A percentile compares a stretch with the other conserved stretches of the same genome.
Conservation (phyloP, 305 asterid species). For the Withania somnifera region DNA sequence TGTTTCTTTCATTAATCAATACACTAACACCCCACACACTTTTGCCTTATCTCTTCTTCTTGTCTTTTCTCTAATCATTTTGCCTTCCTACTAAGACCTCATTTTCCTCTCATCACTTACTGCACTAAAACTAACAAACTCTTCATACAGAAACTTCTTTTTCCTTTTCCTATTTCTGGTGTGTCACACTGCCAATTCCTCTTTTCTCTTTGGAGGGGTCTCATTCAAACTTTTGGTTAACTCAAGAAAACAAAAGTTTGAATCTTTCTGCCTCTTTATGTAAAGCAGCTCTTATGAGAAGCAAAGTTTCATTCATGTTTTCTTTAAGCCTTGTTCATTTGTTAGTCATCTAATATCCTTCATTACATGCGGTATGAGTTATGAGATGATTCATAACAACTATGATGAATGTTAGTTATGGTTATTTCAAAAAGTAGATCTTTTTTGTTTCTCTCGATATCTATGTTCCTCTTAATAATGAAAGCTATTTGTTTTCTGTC, state of each 20-base stretch:
- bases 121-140: neutral
- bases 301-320: neutral
- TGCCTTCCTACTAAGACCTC: neutral
- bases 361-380: no score
- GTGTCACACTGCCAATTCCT: neutral
- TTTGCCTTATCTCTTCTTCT: neutral
- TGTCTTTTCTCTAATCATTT: neutral
- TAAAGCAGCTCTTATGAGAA: neutral
- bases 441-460: neutral
- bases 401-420: neutral
- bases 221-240: neutral
- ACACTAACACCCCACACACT: neutral
- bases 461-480: neutral
- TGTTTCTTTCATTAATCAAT: neutral
- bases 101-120: neutral
- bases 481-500: neutral
- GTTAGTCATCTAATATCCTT: no score
- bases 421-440: neutral
- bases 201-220: neutral
- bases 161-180: neutral
- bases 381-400: neutral
- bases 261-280: neutral
- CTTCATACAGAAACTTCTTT: neutral
- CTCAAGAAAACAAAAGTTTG: neutral
- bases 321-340: conserved; percentile 1